These are phyloP conservation scores for Adansonia rubrostipa DNA, from an alignment of 441 rosid species.

Conservation along the genomic window DNA sequence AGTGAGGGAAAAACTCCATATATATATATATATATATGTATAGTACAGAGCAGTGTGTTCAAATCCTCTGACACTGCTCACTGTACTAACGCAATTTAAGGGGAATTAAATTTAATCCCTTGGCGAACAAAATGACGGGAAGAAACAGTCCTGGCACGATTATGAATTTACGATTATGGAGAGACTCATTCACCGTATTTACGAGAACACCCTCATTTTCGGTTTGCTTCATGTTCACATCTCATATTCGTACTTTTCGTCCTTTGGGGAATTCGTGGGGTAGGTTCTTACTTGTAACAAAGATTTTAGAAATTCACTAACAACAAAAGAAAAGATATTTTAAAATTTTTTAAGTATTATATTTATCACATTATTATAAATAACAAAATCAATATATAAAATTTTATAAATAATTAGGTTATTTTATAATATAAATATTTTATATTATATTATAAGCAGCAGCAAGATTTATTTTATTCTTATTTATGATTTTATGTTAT, in stretches of 20 bases:
- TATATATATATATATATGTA: slow-evolving; percentile 32
- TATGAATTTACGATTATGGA: neutral
- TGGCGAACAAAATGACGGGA: neutral
- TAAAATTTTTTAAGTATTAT: no score
- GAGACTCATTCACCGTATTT: neutral
- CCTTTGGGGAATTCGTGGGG: neutral
- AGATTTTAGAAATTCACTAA: neutral
- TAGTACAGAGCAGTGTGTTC: neutral
- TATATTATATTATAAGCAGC: no score
- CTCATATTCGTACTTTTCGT: no score
- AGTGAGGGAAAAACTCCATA: neutral
- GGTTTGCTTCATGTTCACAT: neutral
- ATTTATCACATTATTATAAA: no score
- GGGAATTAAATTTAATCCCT: neutral
- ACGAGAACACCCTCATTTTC: slow-evolving; percentile 22
- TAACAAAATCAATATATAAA: no score
- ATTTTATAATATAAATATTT: no score
- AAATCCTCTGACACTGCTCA: neutral
- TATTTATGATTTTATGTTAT: no score
- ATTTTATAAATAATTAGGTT: no score
- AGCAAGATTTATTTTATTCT: no score
- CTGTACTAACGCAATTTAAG: slow-evolving; percentile 13
- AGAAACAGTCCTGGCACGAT: neutral
- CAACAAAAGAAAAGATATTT: no score
- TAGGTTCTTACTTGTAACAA: neutral